Conservation (phyloP, 2,329 filamentous ascomycete species). For the Aspergillus amoenus region DNA sequence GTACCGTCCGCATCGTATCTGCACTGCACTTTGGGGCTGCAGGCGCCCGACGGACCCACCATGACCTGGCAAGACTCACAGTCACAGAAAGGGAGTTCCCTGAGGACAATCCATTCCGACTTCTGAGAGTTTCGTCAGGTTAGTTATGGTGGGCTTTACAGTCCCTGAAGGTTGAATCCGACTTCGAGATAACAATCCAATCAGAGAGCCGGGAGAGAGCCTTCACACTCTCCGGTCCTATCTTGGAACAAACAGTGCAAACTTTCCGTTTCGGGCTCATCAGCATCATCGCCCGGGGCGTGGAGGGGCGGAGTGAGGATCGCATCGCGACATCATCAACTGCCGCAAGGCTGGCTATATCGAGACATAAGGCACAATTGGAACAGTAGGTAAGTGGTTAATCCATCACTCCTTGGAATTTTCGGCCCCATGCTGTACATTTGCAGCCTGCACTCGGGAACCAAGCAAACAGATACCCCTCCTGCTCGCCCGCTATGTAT, state of each 20-base stretch:
- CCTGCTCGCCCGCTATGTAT: too few relatives aligned
- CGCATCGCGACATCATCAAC: not conserved
- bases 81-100: too few relatives aligned
- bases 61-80: too few relatives aligned
- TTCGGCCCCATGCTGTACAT: not conserved
- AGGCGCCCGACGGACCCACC: too few relatives aligned
- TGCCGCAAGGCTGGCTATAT: not conserved
- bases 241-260: slow-evolving; percentile 26
- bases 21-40: too few relatives aligned
- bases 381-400: not conserved
- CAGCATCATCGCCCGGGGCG: slow-evolving; percentile 12
- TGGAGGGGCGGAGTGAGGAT: slow-evolving; percentile 15
- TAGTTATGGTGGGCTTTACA: too few relatives aligned
- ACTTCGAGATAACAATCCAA: not conserved
- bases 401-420: not conserved
- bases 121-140: too few relatives aligned
- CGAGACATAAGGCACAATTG: not conserved
- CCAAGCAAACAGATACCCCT: not conserved
- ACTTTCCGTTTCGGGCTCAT: slow-evolving; percentile 18
- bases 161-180: not conserved
- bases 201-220: not conserved
- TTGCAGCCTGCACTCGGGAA: not conserved
- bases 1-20: too few relatives aligned
- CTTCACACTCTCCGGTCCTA: slow-evolving; percentile 8
- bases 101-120: too few relatives aligned